Base-by-base conservation (phyloP, 2,329 filamentous ascomycete genomes). In the Colletotrichum melonis region DNA sequence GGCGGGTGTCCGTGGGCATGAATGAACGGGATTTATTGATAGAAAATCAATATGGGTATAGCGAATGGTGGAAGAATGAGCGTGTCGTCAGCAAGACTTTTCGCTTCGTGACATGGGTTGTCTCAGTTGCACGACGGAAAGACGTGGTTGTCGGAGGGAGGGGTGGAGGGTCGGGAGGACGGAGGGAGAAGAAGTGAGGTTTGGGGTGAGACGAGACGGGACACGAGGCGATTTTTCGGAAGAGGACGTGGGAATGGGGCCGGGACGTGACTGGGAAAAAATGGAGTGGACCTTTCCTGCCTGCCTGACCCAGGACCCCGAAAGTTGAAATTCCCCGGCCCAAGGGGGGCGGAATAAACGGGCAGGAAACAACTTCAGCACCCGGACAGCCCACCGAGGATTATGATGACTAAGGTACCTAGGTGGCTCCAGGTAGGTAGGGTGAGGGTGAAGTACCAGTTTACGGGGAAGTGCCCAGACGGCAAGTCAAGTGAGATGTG, bases 141-240 rank as follows among this genome's bases (percentile, higher is more conserved):
- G 19, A 63, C n/a, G 67, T 63, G 8, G 52, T 12, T 5, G 30
- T 42, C 8, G 35, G 2, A 14, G 16, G 49, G 49, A 16, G 46
- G 49, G 46, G 69, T 67, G 56, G 69, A 57, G 69, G 56, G 8
- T 38, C 60, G 62, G 67, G 16, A 19, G 6, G 22, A 70, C 66
- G 70, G 70, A 70, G 70, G 54, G 28, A 70, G 69, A 69, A 22
- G 38, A 32, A 30, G 55, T 49, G 66, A 70, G 54, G 67, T 46
- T 60, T 65, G 16, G 46, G 26, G 67, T 69, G 65, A 72, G 69
- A 64, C 60, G 66, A 72, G 69, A 64, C 69, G 66, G 66, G 66
- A 73, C 70, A 70, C 70, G 67, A 73, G 70, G 70, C 70, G 70
- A 70, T 65, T 73, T 73, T 73, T 70, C 70, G 70, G 70, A n/a